These are phyloP conservation scores for Thielaviopsis musarum DNA, from an alignment of 2,329 filamentous ascomycete genomes.

Conservation along the genomic window DNA sequence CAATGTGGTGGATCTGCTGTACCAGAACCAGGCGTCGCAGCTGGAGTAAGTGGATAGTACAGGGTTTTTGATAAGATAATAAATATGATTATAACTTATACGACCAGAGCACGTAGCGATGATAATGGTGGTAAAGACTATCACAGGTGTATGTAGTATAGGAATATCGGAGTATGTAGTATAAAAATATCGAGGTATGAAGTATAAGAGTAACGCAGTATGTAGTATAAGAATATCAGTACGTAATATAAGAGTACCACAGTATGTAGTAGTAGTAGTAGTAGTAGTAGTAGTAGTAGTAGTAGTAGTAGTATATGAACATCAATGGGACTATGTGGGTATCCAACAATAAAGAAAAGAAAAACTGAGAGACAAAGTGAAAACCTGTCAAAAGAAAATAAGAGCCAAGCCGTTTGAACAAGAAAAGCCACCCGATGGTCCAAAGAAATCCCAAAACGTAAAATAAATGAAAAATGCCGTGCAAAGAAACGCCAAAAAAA, in stretches of 20 bases:
- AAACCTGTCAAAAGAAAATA: not conserved
- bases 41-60: conserved; percentile 49
- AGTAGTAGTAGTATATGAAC: not conserved
- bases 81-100: not conserved
- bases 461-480: not conserved
- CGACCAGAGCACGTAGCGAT: not conserved
- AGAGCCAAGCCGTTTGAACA: not conserved
- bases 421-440: not conserved
- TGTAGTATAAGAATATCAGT: no score
- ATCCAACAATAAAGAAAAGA: not conserved
- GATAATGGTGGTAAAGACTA: not conserved
- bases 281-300: no score
- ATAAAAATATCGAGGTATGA: no score
- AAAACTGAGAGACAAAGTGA: conserved; percentile 1
- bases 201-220: no score
- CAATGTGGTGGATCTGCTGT: conserved; percentile 91
- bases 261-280: no score
- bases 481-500: not conserved
- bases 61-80: not conserved
- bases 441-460: not conserved
- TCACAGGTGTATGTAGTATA: no score
- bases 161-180: no score
- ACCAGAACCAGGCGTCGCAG: conserved; percentile 92
- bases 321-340: conserved; percentile 1
- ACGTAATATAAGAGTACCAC: no score